Percentiles rank a stretch among this genome's conserved stretches.
These are phyloP conservation scores for Paspalum vaginatum DNA, from an alignment of 176 grass and related monocot species.

Conservation along the genomic window DNA sequence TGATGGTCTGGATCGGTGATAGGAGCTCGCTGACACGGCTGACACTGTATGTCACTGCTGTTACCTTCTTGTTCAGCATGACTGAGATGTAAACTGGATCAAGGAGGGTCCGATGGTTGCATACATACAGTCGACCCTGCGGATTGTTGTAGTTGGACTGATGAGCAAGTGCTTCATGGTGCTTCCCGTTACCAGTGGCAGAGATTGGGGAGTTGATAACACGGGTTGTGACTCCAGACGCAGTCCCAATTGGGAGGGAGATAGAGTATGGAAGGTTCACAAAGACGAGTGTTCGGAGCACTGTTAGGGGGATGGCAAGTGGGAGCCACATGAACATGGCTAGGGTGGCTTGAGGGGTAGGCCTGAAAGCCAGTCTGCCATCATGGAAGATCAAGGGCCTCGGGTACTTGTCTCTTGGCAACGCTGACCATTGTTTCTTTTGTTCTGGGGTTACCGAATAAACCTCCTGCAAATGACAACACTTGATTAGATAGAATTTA, in stretches of 20 bases:
- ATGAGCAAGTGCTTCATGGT: background rate
- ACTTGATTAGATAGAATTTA: background rate
- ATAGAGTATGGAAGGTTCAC: slow-evolving; percentile 57
- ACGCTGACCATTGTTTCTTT: slow-evolving; percentile 67
- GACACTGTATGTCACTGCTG: slow-evolving; percentile 69
- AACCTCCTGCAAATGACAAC: slow-evolving; percentile 55
- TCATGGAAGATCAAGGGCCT: slow-evolving; percentile 86
- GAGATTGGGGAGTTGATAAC: slow-evolving; percentile 19
- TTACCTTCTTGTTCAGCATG: slow-evolving; percentile 60
- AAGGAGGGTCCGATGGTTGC: slow-evolving; percentile 88
- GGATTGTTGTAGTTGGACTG: background rate
- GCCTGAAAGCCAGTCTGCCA: slow-evolving; percentile 79
- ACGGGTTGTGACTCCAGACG: slow-evolving; percentile 51
- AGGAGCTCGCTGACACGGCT: slow-evolving; percentile 68
- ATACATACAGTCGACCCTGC: slow-evolving; percentile 58
- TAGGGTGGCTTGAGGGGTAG: slow-evolving; percentile 56
- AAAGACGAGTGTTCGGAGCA: slow-evolving; percentile 61
- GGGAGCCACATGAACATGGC: slow-evolving; percentile 88
- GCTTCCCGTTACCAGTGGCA: background rate
- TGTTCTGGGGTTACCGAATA: slow-evolving; percentile 54
- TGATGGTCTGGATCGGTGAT: slow-evolving; percentile 69
- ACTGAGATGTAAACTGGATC: slow-evolving; percentile 77
- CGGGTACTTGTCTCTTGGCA: slow-evolving; percentile 57
- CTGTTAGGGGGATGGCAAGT: slow-evolving; percentile 43
- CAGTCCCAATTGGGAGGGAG: slow-evolving; percentile 42